Conservation (phyloP, 192 early-diverging fungal genomes). For the Lunasporangiospora selenospora region DNA sequence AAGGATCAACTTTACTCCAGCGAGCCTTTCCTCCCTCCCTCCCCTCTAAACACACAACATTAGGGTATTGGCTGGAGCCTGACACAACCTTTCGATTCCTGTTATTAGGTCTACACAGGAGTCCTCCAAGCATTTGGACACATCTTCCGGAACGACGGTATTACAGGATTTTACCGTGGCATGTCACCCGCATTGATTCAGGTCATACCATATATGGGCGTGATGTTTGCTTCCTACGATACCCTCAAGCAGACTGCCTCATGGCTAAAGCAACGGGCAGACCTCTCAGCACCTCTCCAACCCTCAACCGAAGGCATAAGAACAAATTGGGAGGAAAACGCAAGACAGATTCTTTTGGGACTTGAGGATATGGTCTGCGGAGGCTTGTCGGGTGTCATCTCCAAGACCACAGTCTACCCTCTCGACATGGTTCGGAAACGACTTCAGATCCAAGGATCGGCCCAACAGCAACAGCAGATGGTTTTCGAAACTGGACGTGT, state of each 20-base stretch:
- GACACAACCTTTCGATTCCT: background rate
- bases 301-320: background rate
- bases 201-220: conserved; percentile 96
- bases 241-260: conserved; percentile 56
- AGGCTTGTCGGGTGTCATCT: conserved; percentile 78
- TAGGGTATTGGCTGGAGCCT: too few species aligned
- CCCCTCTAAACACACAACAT: background rate
- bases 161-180: conserved; percentile 87
- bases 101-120: conserved; percentile 66
- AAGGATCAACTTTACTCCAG: background rate
- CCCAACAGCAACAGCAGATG: conserved; percentile 32
- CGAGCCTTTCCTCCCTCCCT: background rate
- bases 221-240: conserved; percentile 86
- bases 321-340: conserved; percentile 25
- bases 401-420: conserved; percentile 89
- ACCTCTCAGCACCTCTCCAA: background rate
- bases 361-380: conserved; percentile 79
- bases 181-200: conserved; percentile 81
- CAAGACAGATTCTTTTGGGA: conserved; percentile 20
- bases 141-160: conserved; percentile 78
- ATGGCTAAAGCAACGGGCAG: conserved; percentile 21
- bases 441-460: conserved; percentile 62
- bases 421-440: conserved; percentile 87
- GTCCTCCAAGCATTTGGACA: conserved; percentile 66
- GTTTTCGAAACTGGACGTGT: background rate